Evolutionary conservation across 2,329 filamentous ascomycete species (phyloP).

Genomic region (Cladophialophora immunda): DNA sequence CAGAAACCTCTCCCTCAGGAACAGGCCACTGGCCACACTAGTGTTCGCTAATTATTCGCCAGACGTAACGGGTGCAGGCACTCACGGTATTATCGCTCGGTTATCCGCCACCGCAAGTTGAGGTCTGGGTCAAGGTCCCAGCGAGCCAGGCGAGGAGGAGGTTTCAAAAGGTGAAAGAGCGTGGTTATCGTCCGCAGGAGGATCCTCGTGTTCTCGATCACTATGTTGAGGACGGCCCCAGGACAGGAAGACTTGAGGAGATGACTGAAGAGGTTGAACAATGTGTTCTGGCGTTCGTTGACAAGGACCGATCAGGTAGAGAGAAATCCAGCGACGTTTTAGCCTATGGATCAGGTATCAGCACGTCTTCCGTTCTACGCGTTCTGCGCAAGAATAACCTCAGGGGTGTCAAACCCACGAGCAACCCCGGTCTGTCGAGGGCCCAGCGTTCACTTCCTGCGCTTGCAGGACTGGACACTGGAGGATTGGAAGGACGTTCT

Average conservation of each 20-base stretch:
- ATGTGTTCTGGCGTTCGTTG: constrained; percentile 20
- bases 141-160: constrained; percentile 32
- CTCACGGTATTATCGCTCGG: constrained; percentile 1
- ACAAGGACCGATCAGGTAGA: constrained; percentile 15
- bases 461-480: constrained; percentile 37
- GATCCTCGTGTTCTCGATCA: constrained; percentile 25
- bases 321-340: constrained; percentile 37
- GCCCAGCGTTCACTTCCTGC: constrained; percentile 20
- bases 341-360: constrained; percentile 25
- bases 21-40: background rate
- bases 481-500: constrained; percentile 42
- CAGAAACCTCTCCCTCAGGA: background rate
- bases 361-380: background rate
- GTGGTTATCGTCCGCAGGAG: constrained; percentile 21
- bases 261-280: background rate
- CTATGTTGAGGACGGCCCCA: constrained; percentile 24
- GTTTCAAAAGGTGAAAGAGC: constrained; percentile 33
- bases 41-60: constrained; percentile 4
- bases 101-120: background rate
- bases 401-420: constrained; percentile 30
- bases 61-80: constrained; percentile 14
- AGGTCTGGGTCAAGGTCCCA: background rate
- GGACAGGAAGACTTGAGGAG: constrained; percentile 16
- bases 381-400: constrained; percentile 29
- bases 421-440: constrained; percentile 32